Percentiles rank a stretch among this genome's conserved stretches.
Evolutionary conservation across 1,284 basidiomycete genomes (phyloP).

Genomic region (Cryptococcus jaspeensis): DNA sequence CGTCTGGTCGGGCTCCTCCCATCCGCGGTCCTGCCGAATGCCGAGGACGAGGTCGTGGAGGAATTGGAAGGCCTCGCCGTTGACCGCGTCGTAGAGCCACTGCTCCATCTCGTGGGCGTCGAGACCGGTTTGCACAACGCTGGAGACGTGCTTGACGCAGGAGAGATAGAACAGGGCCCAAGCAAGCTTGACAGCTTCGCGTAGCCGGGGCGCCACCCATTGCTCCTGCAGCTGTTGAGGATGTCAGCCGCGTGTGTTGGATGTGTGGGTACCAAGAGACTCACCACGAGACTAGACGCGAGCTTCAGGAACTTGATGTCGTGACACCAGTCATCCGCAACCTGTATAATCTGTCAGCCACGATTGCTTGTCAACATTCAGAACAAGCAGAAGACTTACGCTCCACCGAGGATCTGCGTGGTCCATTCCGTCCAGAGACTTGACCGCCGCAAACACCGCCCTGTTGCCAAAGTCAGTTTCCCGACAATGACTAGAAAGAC

Average conservation of each 20-base stretch:
- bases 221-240: slow-evolving; percentile 37
- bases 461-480: slow-evolving; percentile 2
- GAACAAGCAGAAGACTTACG: slow-evolving; percentile 12
- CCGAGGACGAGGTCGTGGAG: slow-evolving; percentile 56
- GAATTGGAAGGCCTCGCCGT: slow-evolving; percentile 78
- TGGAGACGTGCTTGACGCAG: slow-evolving; percentile 65
- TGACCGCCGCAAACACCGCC: slow-evolving; percentile 31
- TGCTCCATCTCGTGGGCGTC: slow-evolving; percentile 75
- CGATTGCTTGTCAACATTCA: background rate
- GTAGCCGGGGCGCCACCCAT: slow-evolving; percentile 76
- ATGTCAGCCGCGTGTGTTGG: background rate
- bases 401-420: slow-evolving; percentile 27
- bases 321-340: slow-evolving; percentile 25
- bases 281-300: slow-evolving; percentile 32
- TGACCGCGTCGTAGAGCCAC: slow-evolving; percentile 75
- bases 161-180: slow-evolving; percentile 84
- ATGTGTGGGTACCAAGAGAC: slow-evolving; percentile 1
- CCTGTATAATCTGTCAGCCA: slow-evolving; percentile 5
- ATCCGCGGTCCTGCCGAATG: slow-evolving; percentile 25
- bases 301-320: slow-evolving; percentile 40
- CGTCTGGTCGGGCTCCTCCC: slow-evolving; percentile 27
- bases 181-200: slow-evolving; percentile 72
- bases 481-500: background rate
- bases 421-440: slow-evolving; percentile 30
- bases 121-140: slow-evolving; percentile 64